Conservation (phyloP, 2,329 filamentous ascomycete species). For the Cylindrodendrum hubeiense region DNA sequence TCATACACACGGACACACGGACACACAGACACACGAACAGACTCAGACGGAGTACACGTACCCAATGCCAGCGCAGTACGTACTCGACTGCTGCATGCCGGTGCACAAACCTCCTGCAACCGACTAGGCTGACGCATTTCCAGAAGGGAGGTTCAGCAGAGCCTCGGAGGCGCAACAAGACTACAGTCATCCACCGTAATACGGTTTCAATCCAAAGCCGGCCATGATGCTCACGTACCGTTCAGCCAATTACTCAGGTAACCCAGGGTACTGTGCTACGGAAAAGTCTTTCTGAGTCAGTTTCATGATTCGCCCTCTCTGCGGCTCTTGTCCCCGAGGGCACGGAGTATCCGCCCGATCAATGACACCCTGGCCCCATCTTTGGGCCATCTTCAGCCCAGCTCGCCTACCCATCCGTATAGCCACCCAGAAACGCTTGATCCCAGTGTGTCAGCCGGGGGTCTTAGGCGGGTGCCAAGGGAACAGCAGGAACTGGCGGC, state of each 20-base stretch:
- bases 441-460: slow-evolving; percentile 6
- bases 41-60: too few species aligned
- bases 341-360: not conserved
- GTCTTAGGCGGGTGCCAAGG: not conserved
- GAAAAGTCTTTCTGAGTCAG: not conserved
- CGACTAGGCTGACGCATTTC: slow-evolving; percentile 24
- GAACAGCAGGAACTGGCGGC: slow-evolving; percentile 3
- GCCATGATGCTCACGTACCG: not conserved
- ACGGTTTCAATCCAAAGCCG: slow-evolving; percentile 12
- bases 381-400: slow-evolving; percentile 12
- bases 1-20: not conserved
- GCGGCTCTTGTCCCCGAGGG: not conserved
- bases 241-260: not conserved
- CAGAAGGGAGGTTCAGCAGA: not conserved
- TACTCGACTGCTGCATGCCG: not conserved
- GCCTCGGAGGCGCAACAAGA: not conserved
- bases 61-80: not conserved
- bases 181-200: slow-evolving; percentile 9
- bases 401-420: slow-evolving; percentile 2
- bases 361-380: not conserved
- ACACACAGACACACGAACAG: not conserved
- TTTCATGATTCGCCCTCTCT: not conserved
- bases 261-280: not conserved
- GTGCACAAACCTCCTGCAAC: not conserved
- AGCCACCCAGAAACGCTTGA: slow-evolving; percentile 15